These are phyloP conservation scores for Falciphora oryzae DNA, from an alignment of 2,329 filamentous ascomycete species.

Conservation along the genomic window DNA sequence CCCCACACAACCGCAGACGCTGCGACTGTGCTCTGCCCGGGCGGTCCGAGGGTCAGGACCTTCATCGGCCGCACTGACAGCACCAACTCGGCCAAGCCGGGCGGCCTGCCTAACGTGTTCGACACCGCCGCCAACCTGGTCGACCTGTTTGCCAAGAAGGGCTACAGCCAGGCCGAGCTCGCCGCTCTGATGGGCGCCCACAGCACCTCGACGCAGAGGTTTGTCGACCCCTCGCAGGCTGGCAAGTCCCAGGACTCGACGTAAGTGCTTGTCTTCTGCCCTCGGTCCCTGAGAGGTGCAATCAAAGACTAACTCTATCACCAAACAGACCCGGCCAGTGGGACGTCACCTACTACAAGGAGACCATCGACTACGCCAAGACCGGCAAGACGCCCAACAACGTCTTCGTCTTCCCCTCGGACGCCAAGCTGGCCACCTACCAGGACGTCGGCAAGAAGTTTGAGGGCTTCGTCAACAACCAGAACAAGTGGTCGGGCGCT, in stretches of 20 bases:
- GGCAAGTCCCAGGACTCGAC: slow-evolving; percentile 40
- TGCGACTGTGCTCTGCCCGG: slow-evolving; percentile 44
- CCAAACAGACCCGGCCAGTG: slow-evolving; percentile 29
- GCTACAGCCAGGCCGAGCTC: slow-evolving; percentile 42
- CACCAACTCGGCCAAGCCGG: slow-evolving; percentile 30
- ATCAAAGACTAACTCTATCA: background rate
- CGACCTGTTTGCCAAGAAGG: slow-evolving; percentile 42
- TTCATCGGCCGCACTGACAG: slow-evolving; percentile 45
- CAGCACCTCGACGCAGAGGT: slow-evolving; percentile 39
- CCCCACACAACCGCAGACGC: slow-evolving; percentile 24
- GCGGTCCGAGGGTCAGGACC: slow-evolving; percentile 42
- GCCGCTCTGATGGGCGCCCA: slow-evolving; percentile 51
- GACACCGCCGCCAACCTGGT: slow-evolving; percentile 36
- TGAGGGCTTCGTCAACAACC: background rate
- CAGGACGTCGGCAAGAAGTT: slow-evolving; percentile 13
- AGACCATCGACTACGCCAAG: slow-evolving; percentile 26
- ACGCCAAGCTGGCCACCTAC: slow-evolving; percentile 32
- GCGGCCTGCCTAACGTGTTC: slow-evolving; percentile 38
- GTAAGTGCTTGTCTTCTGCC: slow-evolving; percentile 26
- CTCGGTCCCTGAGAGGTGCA: background rate
- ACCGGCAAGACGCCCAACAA: slow-evolving; percentile 22
- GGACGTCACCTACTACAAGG: slow-evolving; percentile 44
- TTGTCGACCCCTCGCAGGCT: slow-evolving; percentile 32
- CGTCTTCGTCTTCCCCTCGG: slow-evolving; percentile 34
- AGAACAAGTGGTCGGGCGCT: background rate